Conservation (phyloP, 805 yeast genomes). For the Scheffersomyces stipitis region DNA sequence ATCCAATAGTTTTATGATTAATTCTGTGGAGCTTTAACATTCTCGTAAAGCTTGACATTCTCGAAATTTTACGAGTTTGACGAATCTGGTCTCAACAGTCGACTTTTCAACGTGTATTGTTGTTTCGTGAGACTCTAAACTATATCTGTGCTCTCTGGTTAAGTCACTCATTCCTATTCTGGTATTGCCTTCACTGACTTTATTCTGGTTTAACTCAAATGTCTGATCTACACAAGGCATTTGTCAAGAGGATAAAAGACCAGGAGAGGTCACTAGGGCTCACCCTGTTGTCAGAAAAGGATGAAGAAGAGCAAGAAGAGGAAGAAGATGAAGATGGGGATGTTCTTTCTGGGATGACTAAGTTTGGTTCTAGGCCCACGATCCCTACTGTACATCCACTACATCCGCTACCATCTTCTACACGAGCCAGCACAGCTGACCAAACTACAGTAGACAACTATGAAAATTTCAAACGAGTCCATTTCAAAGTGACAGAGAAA, state of each 20-base stretch:
- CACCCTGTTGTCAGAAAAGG: background rate
- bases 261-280: slow-evolving; percentile 1
- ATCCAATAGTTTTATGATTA: no score
- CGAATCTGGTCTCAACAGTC: no score
- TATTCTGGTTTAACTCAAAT: no score
- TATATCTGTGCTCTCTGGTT: no score
- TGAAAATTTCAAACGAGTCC: slow-evolving; percentile 8
- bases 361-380: background rate
- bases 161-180: no score
- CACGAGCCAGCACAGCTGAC: background rate
- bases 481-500: slow-evolving; percentile 18
- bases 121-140: no score
- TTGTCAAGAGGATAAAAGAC: slow-evolving; percentile 5
- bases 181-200: no score
- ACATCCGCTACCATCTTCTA: no score
- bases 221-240: slow-evolving; percentile 15
- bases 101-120: no score
- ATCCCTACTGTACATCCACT: background rate
- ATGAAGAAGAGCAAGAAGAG: slow-evolving; percentile 1
- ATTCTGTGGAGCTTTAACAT: no score
- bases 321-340: background rate
- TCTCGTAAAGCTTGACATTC: no score
- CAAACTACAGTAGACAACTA: slow-evolving; percentile 2
- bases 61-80: no score
- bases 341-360: background rate